These are phyloP conservation scores for Fusarium praegraminearum DNA, from an alignment of 2,329 filamentous ascomycete species.

Conservation along the genomic window DNA sequence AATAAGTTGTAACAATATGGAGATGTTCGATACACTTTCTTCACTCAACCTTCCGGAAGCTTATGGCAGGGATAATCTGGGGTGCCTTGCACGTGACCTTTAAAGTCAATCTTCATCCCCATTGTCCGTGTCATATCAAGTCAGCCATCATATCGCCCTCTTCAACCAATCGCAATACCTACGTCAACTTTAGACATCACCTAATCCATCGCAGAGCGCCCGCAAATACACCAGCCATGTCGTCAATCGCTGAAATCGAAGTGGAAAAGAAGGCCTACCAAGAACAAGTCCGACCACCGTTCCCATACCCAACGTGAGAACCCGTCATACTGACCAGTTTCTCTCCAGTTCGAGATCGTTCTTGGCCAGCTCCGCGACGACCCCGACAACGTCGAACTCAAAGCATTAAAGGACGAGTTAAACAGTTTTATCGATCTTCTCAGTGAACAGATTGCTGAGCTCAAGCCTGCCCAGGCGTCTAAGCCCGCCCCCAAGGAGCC, in stretches of 20 bases:
- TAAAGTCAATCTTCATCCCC: conserved; percentile 25
- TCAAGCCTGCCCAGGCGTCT: conserved; percentile 67
- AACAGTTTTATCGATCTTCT: conserved; percentile 83
- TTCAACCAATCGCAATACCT: conserved; percentile 5
- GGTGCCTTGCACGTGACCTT: conserved; percentile 33
- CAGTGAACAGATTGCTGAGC: conserved; percentile 83
- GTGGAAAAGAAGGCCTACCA: conserved; percentile 66
- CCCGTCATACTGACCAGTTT: conserved; percentile 30
- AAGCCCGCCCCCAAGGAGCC: conserved; percentile 60
- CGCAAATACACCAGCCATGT: conserved; percentile 40
- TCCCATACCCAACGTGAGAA: background rate
- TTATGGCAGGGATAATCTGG: conserved; percentile 11
- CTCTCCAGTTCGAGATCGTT: conserved; percentile 78
- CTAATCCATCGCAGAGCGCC: background rate
- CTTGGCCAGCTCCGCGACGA: conserved; percentile 81
- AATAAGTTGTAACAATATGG: background rate
- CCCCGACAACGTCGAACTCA: conserved; percentile 82
- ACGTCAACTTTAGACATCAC: background rate
- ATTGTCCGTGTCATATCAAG: conserved; percentile 2
- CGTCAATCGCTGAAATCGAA: conserved; percentile 58
- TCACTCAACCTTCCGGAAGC: conserved; percentile 7
- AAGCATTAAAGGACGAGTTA: conserved; percentile 82
- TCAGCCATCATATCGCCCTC: conserved; percentile 14
- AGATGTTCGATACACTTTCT: background rate
- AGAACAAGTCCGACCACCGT: conserved; percentile 62